Evolutionary conservation across 805 yeast species (phyloP).

Genomic region (Candida lessepsii): DNA sequence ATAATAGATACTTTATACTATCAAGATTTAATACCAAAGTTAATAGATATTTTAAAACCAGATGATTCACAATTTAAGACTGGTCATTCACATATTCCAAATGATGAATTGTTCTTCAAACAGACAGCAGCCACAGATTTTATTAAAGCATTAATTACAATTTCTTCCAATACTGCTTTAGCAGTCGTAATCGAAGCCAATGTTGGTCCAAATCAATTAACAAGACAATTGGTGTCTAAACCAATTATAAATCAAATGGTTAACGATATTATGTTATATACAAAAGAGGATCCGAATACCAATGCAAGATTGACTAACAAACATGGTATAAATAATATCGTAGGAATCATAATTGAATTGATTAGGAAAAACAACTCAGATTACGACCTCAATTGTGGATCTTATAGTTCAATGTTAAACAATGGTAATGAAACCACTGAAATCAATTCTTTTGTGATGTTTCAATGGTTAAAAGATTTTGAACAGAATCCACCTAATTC

Average conservation of each 20-base stretch:
- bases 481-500: conserved; percentile 92
- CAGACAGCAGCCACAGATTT: conserved; percentile 97
- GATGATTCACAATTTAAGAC: conserved; percentile 52
- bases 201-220: conserved; percentile 93
- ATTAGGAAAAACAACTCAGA: conserved; percentile 95
- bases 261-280: conserved; percentile 61
- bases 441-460: conserved; percentile 42
- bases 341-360: conserved; percentile 89
- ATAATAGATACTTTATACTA: conserved; percentile 71
- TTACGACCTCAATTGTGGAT: conserved; percentile 85
- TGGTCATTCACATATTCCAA: conserved; percentile 21
- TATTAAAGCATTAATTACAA: conserved; percentile 87
- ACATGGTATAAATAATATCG: conserved; percentile 89
- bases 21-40: conserved; percentile 70
- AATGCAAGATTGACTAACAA: conserved; percentile 50
- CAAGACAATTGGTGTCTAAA: conserved; percentile 84
- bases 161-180: conserved; percentile 73
- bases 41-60: conserved; percentile 71
- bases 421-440: conserved; percentile 32
- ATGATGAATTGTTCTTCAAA: conserved; percentile 41
- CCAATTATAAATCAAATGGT: conserved; percentile 66
- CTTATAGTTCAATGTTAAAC: conserved; percentile 60
- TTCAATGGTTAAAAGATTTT: conserved; percentile 44
- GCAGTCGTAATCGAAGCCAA: conserved; percentile 86
- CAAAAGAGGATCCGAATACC: conserved; percentile 15